Conservation (phyloP, 2,329 filamentous ascomycete genomes). For the Diaporthe sp. region DNA sequence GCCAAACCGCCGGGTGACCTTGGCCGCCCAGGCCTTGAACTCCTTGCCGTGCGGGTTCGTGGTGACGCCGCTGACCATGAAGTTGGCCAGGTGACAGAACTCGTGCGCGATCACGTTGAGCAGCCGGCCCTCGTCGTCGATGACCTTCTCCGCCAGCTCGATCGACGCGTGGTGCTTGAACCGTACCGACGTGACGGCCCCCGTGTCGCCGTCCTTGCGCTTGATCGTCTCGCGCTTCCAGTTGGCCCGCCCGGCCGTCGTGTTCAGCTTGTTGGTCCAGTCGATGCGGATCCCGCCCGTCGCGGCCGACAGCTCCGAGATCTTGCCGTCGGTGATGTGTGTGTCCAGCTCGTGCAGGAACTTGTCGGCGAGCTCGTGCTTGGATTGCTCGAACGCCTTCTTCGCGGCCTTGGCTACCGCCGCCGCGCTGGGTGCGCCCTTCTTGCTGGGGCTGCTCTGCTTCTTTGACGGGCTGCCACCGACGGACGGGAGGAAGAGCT, state of each 20-base stretch:
- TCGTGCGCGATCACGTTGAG: conserved; percentile 96
- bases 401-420: conserved; percentile 58
- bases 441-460: conserved; percentile 49
- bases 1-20: conserved; percentile 69
- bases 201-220: conserved; percentile 47
- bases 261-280: conserved; percentile 85
- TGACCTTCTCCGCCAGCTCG: conserved; percentile 90
- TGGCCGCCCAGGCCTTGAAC: conserved; percentile 82
- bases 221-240: conserved; percentile 74
- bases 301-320: conserved; percentile 68
- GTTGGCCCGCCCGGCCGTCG: conserved; percentile 81
- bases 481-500: conserved; percentile 47
- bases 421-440: conserved; percentile 44
- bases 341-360: conserved; percentile 80
- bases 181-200: conserved; percentile 39
- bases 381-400: conserved; percentile 73
- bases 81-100: conserved; percentile 94
- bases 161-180: conserved; percentile 79
- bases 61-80: conserved; percentile 83
- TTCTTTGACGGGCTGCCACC: conserved; percentile 48
- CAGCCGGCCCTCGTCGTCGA: conserved; percentile 81
- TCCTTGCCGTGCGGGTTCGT: conserved; percentile 85
- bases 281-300: conserved; percentile 80
- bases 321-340: conserved; percentile 71
- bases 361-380: conserved; percentile 71